These are phyloP conservation scores for Bimuria novae-zelandiae DNA, from an alignment of 2,329 filamentous ascomycete genomes.

Conservation along the genomic window DNA sequence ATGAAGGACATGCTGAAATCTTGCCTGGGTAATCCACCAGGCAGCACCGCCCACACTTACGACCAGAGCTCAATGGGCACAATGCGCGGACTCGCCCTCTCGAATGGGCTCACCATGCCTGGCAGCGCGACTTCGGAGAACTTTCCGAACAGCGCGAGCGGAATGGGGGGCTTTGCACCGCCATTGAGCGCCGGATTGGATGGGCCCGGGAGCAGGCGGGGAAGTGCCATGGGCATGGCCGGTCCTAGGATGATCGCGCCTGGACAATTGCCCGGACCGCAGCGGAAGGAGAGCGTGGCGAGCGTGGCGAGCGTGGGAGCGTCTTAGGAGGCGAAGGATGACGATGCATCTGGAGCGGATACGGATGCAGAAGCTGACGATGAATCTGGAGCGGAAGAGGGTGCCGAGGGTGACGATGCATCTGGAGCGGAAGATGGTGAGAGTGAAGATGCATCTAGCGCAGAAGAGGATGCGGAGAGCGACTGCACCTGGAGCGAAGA, in stretches of 20 bases:
- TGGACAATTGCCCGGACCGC: conserved; percentile 43
- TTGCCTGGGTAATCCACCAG: conserved; percentile 56
- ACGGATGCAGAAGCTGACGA: too few species aligned
- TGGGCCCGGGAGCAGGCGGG: conserved; percentile 30
- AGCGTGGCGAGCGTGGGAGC: conserved; percentile 26
- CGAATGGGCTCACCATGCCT: conserved; percentile 33
- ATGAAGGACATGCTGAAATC: conserved; percentile 67
- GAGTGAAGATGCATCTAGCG: too few species aligned
- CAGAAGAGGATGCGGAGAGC: too few species aligned
- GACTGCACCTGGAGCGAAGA: too few species aligned
- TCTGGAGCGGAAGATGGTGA: too few species aligned
- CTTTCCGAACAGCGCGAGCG: conserved; percentile 36
- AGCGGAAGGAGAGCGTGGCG: conserved; percentile 38
- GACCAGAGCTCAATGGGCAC: conserved; percentile 27
- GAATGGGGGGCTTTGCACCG: conserved; percentile 29
- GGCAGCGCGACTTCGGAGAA: conserved; percentile 35
- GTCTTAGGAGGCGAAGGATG: neutral
- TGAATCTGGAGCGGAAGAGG: too few species aligned
- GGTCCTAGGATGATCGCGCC: conserved; percentile 44
- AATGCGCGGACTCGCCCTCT: conserved; percentile 29
- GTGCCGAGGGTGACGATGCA: too few species aligned
- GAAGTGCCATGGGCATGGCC: conserved; percentile 34
- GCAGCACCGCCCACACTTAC: conserved; percentile 30
- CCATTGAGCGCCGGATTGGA: conserved; percentile 41
- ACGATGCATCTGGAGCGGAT: too few species aligned